Evolutionary conservation across 2,329 filamentous ascomycete species (phyloP).

Genomic region (Catunica adiposa): DNA sequence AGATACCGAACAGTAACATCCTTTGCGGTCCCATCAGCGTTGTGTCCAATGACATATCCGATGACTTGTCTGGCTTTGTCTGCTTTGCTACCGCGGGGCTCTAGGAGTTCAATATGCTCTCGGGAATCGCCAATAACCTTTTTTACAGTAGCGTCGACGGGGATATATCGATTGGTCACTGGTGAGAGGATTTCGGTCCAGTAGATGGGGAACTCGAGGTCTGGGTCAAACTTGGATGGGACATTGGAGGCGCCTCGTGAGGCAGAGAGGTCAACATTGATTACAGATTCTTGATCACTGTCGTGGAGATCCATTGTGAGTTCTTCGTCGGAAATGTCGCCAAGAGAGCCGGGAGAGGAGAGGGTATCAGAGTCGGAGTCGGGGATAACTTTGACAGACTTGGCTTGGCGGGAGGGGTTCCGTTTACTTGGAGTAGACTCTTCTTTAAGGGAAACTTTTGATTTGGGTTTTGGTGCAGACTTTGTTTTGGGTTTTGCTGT

Average conservation of each 20-base stretch:
- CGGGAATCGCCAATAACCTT: slow-evolving; percentile 52
- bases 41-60: slow-evolving; percentile 73
- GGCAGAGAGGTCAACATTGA: slow-evolving; percentile 9
- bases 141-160: slow-evolving; percentile 61
- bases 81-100: slow-evolving; percentile 67
- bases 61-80: slow-evolving; percentile 80
- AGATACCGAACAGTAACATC: slow-evolving; percentile 89
- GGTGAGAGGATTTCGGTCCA: slow-evolving; percentile 86
- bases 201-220: slow-evolving; percentile 72
- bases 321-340: not conserved
- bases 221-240: slow-evolving; percentile 47
- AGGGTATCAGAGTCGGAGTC: slow-evolving; percentile 9
- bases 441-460: not conserved
- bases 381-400: not conserved
- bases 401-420: slow-evolving; percentile 6
- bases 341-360: not conserved
- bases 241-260: not conserved
- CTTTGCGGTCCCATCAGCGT: slow-evolving; percentile 73
- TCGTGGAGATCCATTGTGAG: slow-evolving; percentile 27
- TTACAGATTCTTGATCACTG: slow-evolving; percentile 43
- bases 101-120: slow-evolving; percentile 57
- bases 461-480: not conserved
- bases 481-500: not conserved
- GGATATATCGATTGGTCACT: slow-evolving; percentile 58
- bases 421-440: slow-evolving; percentile 2